A percentile compares a stretch with the other conserved stretches of the same genome.
Conservation (phyloP, 768 basidiomycete species). For the Suillus cothurnatus region DNA sequence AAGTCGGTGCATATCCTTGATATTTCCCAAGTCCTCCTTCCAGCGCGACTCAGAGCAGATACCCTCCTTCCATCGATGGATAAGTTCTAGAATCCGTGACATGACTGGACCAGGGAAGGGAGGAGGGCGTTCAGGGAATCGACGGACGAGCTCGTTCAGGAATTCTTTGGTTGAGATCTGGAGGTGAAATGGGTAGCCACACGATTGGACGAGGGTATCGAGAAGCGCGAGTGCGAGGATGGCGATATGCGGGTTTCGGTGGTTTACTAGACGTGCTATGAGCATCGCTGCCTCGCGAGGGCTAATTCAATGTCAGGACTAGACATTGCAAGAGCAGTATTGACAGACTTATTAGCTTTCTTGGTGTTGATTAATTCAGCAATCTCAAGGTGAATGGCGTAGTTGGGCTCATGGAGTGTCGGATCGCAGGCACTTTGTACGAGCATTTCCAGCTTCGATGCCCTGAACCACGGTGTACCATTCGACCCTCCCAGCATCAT, state of each 20-base stretch:
- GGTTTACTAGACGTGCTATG: constrained; percentile 83
- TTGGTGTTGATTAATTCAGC: constrained; percentile 92
- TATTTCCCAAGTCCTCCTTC: constrained; percentile 96
- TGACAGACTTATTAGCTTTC: constrained; percentile 90
- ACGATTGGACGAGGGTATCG: constrained; percentile 90
- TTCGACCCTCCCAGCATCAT: constrained; percentile 55
- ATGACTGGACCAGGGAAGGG: constrained; percentile 94
- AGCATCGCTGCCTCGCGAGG: constrained; percentile 91
- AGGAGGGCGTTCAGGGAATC: constrained; percentile 97
- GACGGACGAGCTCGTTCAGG: constrained; percentile 94
- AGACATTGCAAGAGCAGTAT: background rate
- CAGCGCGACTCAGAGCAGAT: constrained; percentile 88
- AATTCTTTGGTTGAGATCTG: constrained; percentile 98
- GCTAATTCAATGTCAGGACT: constrained; percentile 39
- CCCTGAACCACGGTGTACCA: constrained; percentile 51
- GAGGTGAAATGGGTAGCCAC: constrained; percentile 96
- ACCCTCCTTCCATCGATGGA: constrained; percentile 92
- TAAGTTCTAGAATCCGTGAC: constrained; percentile 90
- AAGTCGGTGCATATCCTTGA: constrained; percentile 95
- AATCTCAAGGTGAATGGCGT: constrained; percentile 89
- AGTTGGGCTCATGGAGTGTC: constrained; percentile 84
- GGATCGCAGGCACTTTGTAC: constrained; percentile 88
- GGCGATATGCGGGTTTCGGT: constrained; percentile 90
- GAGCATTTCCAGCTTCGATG: constrained; percentile 69
- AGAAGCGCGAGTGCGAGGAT: constrained; percentile 85